Percentiles rank a stretch among this genome's conserved stretches.
phyloP scores from a whole-genome alignment of 352 stramenopile species.

The Globisporangium uncinulatum region DNA sequence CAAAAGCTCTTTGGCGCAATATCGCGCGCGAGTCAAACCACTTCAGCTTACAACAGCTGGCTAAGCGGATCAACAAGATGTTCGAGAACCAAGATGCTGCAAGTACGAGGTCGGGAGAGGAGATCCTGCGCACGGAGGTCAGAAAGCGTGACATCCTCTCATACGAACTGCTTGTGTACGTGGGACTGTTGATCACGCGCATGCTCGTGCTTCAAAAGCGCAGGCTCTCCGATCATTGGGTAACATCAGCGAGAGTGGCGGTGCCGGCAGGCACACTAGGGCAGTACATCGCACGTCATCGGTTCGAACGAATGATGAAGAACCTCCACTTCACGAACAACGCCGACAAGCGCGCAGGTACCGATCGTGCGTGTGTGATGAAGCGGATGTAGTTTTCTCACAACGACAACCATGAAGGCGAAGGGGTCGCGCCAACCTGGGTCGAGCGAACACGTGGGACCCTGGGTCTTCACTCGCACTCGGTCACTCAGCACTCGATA shows the following conservation, averaged over 20 bases:
- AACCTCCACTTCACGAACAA: conserved; percentile 15
- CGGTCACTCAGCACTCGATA: too few relatives aligned
- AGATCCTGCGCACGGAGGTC: neutral
- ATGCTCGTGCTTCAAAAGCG: neutral
- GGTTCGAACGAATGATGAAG: conserved; percentile 8
- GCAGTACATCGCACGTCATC: neutral
- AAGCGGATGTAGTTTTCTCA: too few relatives aligned
- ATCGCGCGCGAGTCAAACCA: neutral
- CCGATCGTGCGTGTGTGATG: conserved; percentile 10
- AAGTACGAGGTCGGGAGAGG: neutral
- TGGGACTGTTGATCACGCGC: neutral
- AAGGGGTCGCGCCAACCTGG: too few relatives aligned
- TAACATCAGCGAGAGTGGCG: neutral
- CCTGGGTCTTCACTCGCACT: too few relatives aligned
- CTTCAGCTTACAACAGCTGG: neutral
- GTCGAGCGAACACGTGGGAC: too few relatives aligned
- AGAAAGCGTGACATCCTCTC: neutral
- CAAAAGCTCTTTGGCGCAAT: neutral
- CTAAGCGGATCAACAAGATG: neutral
- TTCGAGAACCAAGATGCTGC: neutral
- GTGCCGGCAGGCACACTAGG: neutral
- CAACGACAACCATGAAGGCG: too few relatives aligned
- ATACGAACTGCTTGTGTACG: neutral
- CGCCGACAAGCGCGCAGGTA: neutral
- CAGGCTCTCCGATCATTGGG: neutral